Base-by-base conservation (phyloP, 768 basidiomycete genomes). In the Saitozyma podzolica region DNA sequence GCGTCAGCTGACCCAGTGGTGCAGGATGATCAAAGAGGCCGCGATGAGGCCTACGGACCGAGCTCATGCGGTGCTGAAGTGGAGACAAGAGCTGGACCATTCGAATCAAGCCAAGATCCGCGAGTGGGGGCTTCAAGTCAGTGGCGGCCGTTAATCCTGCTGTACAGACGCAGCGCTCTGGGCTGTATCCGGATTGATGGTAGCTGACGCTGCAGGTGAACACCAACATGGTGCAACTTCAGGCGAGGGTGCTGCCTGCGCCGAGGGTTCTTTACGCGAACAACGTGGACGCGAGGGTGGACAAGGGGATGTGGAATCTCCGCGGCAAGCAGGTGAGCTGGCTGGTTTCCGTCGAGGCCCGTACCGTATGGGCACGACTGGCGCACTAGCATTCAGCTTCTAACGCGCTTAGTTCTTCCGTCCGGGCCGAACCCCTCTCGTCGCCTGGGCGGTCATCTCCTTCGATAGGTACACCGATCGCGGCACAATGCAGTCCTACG, bases 51-150 rank as follows among this genome's bases (percentile, higher is more conserved):
- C 69, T 17, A 16, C 50, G 17, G 66, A 62, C 1, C 39, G 70
- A 11, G 58, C 64, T 9, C 14, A 11, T 4, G 57, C 53, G 13
- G 63, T 77, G 41, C 57, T 56, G n/a, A n/a, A 59, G 8, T 80
- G 78, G 78, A 59, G 78, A 47, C 50, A 52, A 19, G 72, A 66
- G 40, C 62, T 80, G 8, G 73, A 59, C 5, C 70, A 72, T 51
- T 74, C 77, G 57, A 61, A 53, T 11, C 67, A 72, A 50, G 40
- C 42, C 37, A 78, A 77, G 66, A 65, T 78, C 54, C 39, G 56
- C 9, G 72, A 67, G 9, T 80, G 78, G 78, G 78, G 78, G n/a
- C 51, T 78, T 19, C 65, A 75, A 42, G 71, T 72, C 43, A 54
- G 65, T 55, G 16, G 11, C 29, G 29, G 29, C 29, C 29, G 5